These are phyloP conservation scores for Westerdykella ornata DNA, from an alignment of 2,329 filamentous ascomycete species.

Conservation along the genomic window DNA sequence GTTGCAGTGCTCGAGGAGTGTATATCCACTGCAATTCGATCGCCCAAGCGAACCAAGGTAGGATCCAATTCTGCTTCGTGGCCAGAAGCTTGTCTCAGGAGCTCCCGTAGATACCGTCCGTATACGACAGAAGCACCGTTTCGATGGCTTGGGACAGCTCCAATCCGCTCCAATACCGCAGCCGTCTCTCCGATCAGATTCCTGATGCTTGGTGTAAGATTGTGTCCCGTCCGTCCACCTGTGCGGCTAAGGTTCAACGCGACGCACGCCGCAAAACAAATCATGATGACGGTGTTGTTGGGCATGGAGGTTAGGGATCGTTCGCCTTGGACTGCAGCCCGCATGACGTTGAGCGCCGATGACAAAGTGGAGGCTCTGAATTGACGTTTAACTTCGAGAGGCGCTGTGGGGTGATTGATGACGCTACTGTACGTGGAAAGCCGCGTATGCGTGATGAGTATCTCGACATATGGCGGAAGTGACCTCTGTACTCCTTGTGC, in stretches of 20 bases:
- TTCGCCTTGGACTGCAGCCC: conserved; percentile 66
- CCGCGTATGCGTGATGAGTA: conserved; percentile 63
- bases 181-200: conserved; percentile 57
- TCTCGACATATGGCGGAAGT: conserved; percentile 67
- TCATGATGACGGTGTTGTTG: conserved; percentile 74
- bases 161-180: conserved; percentile 62
- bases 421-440: conserved; percentile 69
- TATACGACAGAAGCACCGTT: conserved; percentile 60
- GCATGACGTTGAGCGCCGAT: conserved; percentile 66
- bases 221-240: conserved; percentile 18
- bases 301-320: conserved; percentile 65
- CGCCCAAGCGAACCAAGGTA: background rate
- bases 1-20: conserved; percentile 15
- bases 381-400: conserved; percentile 63
- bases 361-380: conserved; percentile 66
- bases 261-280: conserved; percentile 56
- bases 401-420: conserved; percentile 67
- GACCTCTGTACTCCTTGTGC: conserved; percentile 39
- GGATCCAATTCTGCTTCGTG: background rate
- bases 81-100: conserved; percentile 22
- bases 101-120: conserved; percentile 49
- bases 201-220: conserved; percentile 30
- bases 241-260: conserved; percentile 46
- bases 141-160: conserved; percentile 57
- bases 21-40: background rate